Base-by-base conservation (phyloP, 2,329 filamentous ascomycete species). In the Bipolaris zeicola region DNA sequence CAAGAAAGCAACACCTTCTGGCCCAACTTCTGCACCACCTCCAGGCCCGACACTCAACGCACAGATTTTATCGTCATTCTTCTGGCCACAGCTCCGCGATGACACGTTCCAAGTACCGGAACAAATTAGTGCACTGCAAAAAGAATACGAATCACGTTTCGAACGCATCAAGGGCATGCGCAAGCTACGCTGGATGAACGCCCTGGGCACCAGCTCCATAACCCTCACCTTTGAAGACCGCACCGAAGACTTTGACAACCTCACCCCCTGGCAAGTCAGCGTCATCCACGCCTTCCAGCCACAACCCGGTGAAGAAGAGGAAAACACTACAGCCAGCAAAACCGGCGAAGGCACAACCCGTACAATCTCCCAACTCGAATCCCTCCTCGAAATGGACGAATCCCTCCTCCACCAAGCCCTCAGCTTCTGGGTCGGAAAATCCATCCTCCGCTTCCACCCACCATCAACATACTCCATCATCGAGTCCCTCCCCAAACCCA, bases 11-110 rank as follows among this genome's bases (percentile, higher is more conserved):
- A 51, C 56, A 22, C 56, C 61, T 18, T 62, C 65, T 20, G 63
- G 61, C 20, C 60, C 64, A 8, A 58, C 22, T 18, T 44, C 39
- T 24, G 50, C 55, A 39, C 52, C 52, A 26, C 76, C 80, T 2
- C 76, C 82, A 13, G 61, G 47, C 2, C 65, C 68, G 6, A 60
- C 59, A 11, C 86, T 91, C 50, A 89, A 93, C 66, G 87, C 92
- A 28, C 93, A 95, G 72, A 94, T 98, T 49, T 81, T 98, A 5
- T 97, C 93, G 0, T 87, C 92, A 20, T 87, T 96, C 60, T 99
- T 96, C 80, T 99, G 95, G 95, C 95, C 95, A 0, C 84, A 87
- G 8, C 81, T 96, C 20, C 85, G 90, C 47, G 84, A 87, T 58
- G 89, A 91, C 54, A 80, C 81, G 2, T 92, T 92, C 71, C 73